These are phyloP conservation scores for Naumovozyma baii DNA, from an alignment of 805 yeast genomes.

Conservation along the genomic window DNA sequence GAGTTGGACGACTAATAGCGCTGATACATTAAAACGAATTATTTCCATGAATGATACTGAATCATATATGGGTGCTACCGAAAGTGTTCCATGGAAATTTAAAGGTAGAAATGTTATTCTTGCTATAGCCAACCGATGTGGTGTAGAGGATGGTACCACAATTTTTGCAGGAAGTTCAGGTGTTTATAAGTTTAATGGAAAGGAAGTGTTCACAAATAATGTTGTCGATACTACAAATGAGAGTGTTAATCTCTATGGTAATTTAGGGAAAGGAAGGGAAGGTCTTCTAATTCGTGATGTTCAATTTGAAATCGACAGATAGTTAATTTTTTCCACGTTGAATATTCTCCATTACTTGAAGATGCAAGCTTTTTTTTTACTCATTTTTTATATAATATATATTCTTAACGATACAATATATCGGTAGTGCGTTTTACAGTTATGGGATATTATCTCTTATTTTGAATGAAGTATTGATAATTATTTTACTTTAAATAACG, in stretches of 20 bases:
- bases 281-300: constrained; percentile 56
- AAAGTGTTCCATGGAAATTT: constrained; percentile 20
- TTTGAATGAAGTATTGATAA: too few relatives aligned
- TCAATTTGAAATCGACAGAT: constrained; percentile 29
- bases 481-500: background rate
- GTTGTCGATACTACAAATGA: constrained; percentile 39
- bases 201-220: constrained; percentile 8
- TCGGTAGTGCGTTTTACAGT: too few relatives aligned
- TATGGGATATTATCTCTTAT: too few relatives aligned
- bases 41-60: background rate
- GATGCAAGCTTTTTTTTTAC: too few relatives aligned
- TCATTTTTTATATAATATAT: too few relatives aligned
- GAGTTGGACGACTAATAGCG: constrained; percentile 10
- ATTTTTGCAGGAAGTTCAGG: constrained; percentile 60
- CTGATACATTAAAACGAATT: background rate
- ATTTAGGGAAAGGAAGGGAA: constrained; percentile 54
- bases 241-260: constrained; percentile 46
- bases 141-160: constrained; percentile 52
- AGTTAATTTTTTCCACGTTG: background rate
- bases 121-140: constrained; percentile 62
- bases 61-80: constrained; percentile 18
- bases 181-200: constrained; percentile 46
- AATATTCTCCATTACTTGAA: too few relatives aligned
- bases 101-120: constrained; percentile 29
- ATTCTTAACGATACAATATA: background rate